Conservation (phyloP, 1,284 basidiomycete species). For the Malassezia globosa region DNA sequence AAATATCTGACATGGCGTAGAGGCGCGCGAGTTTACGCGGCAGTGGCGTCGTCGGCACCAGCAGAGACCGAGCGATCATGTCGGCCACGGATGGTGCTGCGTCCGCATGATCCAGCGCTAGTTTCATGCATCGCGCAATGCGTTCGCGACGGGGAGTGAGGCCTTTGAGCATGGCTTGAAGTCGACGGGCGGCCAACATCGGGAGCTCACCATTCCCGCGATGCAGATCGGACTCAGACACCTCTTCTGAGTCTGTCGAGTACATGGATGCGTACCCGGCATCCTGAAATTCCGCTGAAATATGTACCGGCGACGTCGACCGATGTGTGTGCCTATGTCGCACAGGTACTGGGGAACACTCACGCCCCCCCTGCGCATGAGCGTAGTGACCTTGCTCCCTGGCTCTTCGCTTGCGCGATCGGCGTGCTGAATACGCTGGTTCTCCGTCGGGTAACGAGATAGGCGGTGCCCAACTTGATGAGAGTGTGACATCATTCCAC, state of each 20-base stretch:
- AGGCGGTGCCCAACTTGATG: too few species aligned
- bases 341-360: slow-evolving; percentile 11
- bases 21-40: slow-evolving; percentile 90
- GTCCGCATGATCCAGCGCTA: slow-evolving; percentile 75
- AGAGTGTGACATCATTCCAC: too few species aligned
- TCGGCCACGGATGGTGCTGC: slow-evolving; percentile 51
- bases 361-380: not conserved
- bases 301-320: slow-evolving; percentile 14
- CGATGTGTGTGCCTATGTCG: slow-evolving; percentile 17
- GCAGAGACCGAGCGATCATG: slow-evolving; percentile 24
- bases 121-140: slow-evolving; percentile 85
- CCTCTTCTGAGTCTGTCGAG: slow-evolving; percentile 88
- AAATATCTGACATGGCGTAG: slow-evolving; percentile 88
- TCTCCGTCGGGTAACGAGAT: too few species aligned
- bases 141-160: slow-evolving; percentile 76
- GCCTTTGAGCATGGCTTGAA: slow-evolving; percentile 77
- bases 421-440: too few species aligned
- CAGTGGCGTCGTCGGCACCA: slow-evolving; percentile 72
- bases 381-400: too few species aligned
- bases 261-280: slow-evolving; percentile 53
- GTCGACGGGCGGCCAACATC: slow-evolving; percentile 63
- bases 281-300: slow-evolving; percentile 8
- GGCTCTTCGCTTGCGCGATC: too few species aligned
- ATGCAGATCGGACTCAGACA: slow-evolving; percentile 69
- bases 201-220: slow-evolving; percentile 54